Evolutionary conservation across 441 rosid genomes (phyloP), one percentile per base, ranked within the genome.

Genomic region (Rhodomyrtus psidioides): DNA sequence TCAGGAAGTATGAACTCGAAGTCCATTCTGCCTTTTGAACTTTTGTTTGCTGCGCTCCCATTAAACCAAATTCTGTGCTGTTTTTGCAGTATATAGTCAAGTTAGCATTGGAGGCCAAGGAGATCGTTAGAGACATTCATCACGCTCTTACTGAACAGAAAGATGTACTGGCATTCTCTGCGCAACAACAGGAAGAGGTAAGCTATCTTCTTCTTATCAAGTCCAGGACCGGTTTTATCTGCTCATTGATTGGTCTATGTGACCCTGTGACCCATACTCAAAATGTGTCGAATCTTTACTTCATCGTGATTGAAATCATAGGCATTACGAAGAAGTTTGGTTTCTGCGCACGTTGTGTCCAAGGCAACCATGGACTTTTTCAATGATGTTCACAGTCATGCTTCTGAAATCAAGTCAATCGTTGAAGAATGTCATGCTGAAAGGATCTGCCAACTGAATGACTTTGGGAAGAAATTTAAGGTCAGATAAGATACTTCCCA

Each of bases 151-250:
- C 83, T 65, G 96, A 92, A 76, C 99, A 96, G 86, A 93, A 92
- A 85, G 90, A 94, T 82, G 84, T 94, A 51, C 60, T 95, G 86
- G 92, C 89, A 83, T 91, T 93, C 76, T 91, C 96, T 49, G 87
- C 94, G 81, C 91, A 82, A 87, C 96, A 93, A 89, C 94, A 94
- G 86, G 94, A 96, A 87, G 94, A 95, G 93, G 99, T 94, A 84
- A 53, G 16, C 49, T 82, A 46, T 49, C 46, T 82, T 16, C 58
- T 56, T 39, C 55, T 30, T 55, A 53, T 82, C 44, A 24, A 76
- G 76, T 49, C 27, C 3, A 13, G 34, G 34, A n/a, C 34, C 4
- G 7, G 53, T 82, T 23, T 82, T 24, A 49, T 27, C 83, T 81
- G 83, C 55, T 55, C 39, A 28, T 82, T 55, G 57, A 79, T 30